Evolutionary conservation across 2,329 filamentous ascomycete genomes (phyloP).

Genomic region (Alternaria tenuissima): DNA sequence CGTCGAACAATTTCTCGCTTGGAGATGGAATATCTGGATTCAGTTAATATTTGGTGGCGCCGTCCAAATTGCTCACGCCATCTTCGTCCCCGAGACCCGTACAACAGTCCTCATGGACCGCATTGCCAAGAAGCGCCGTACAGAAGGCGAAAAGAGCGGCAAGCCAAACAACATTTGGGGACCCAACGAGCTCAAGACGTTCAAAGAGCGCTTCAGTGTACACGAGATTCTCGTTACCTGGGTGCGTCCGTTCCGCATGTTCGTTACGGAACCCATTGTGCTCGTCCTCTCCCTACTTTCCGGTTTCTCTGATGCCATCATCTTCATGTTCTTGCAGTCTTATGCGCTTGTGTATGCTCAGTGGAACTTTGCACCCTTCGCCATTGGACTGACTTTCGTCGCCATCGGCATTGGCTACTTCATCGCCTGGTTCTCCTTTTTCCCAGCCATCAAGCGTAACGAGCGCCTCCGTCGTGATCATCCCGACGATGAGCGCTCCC

Average conservation of each 20-base stretch:
- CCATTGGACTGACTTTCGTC: conserved; percentile 70
- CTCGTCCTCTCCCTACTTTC: conserved; percentile 74
- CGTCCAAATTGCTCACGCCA: conserved; percentile 72
- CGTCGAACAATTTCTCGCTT: conserved; percentile 71
- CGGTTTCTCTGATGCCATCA: conserved; percentile 78
- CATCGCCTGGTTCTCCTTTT: conserved; percentile 68
- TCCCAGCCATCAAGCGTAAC: conserved; percentile 60
- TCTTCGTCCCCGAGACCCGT: conserved; percentile 80
- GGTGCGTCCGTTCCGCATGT: conserved; percentile 73
- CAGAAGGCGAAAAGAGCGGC: conserved; percentile 67
- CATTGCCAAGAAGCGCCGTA: conserved; percentile 77
- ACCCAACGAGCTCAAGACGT: conserved; percentile 70
- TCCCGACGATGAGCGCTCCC: conserved; percentile 40
- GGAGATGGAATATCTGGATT: conserved; percentile 86
- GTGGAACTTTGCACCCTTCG: conserved; percentile 68
- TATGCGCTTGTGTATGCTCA: conserved; percentile 73
- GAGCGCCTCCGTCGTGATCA: conserved; percentile 39
- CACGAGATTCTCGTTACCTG: conserved; percentile 59
- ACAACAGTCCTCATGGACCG: conserved; percentile 79
- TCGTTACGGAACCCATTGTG: conserved; percentile 78
- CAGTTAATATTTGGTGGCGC: conserved; percentile 80
- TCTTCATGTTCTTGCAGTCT: conserved; percentile 80
- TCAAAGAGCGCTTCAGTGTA: conserved; percentile 46
- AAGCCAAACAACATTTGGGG: conserved; percentile 71
- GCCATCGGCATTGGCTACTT: conserved; percentile 68